Base-by-base conservation (phyloP, 1,284 basidiomycete genomes). In the Puccinia horiana region DNA sequence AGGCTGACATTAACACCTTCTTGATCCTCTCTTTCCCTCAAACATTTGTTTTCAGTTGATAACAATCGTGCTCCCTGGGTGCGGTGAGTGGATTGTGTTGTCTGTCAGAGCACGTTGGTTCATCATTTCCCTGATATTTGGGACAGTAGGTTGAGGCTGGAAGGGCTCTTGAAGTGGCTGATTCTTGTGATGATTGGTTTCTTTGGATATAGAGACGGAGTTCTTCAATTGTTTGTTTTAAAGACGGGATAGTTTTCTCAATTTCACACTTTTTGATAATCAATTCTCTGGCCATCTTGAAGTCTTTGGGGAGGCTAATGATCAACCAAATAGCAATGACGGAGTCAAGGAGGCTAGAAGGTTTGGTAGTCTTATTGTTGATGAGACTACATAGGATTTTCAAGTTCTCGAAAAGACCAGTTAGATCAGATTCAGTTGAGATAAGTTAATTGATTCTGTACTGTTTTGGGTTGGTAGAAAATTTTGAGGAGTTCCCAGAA, bases 391-490 rank as follows among this genome's bases (percentile, higher is more conserved):
- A 72, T 18, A 54, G 70, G n/a, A 56, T 8, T 32, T 35, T n/a
- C 6, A 16, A 40, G 69, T 72, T 72, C 11, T 52, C 47, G 12
- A 18, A 56, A 14, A 74, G 42, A 23, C 16, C 9, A 23, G 44
- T 74, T 5, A 74, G 70, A n/a, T 49, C 35, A 26, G 29, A 74
- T 74, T n/a, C n/a, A n/a, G 32, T 56, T 74, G 6, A 74, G 70
- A 29, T 52, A 74, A 18, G 23, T 74, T 5, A 44, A 18, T 40
- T 74, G 42, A 16, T 74, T 74, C 32, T 74, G 47, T 8, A 74
- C n/a, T 6, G 42, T 74, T 35, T 74, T 74, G n/a, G 47, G 44
- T 54, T 74, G 70, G 52, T 74, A 74, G n/a, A n/a, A 74, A 3
- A 32, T 74, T 18, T 74, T 26, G 16, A 74, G 42, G 5, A 49